Evolutionary conservation across 306 rosid genomes (phyloP).

Genomic region (Carpinus fangiana): DNA sequence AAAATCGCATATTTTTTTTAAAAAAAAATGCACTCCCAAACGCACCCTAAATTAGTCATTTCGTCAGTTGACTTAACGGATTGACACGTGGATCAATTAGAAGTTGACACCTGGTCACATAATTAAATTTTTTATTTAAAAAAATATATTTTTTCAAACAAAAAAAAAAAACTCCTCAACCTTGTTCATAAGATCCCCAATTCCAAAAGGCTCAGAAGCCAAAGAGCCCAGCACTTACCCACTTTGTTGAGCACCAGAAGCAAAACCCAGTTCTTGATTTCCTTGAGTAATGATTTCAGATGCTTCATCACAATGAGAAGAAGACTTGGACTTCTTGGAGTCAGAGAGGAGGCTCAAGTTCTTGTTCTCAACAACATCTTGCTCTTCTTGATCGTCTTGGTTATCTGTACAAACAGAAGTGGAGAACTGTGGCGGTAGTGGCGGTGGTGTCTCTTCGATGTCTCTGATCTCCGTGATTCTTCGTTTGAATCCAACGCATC

Average conservation of each 20-base stretch:
- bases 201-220: slow-evolving; percentile 22
- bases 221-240: slow-evolving; percentile 10
- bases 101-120: too few species aligned
- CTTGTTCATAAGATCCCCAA: background rate
- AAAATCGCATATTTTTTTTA: too few species aligned
- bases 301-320: slow-evolving; percentile 8
- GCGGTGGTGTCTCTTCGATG: background rate
- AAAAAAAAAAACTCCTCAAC: too few species aligned
- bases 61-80: too few species aligned
- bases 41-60: too few species aligned
- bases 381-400: slow-evolving; percentile 1
- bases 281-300: slow-evolving; percentile 9
- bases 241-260: background rate
- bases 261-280: slow-evolving; percentile 14
- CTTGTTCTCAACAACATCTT: background rate
- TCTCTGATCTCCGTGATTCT: slow-evolving; percentile 15
- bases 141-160: too few species aligned
- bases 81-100: too few species aligned
- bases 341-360: background rate
- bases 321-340: slow-evolving; percentile 3
- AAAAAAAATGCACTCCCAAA: too few species aligned
- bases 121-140: too few species aligned
- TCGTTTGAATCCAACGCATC: slow-evolving; percentile 17
- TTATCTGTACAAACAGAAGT: background rate
- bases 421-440: background rate